Evolutionary conservation across 768 basidiomycete species (phyloP), one percentile per base, ranked within the genome.

Genomic region (Russula foetens): DNA sequence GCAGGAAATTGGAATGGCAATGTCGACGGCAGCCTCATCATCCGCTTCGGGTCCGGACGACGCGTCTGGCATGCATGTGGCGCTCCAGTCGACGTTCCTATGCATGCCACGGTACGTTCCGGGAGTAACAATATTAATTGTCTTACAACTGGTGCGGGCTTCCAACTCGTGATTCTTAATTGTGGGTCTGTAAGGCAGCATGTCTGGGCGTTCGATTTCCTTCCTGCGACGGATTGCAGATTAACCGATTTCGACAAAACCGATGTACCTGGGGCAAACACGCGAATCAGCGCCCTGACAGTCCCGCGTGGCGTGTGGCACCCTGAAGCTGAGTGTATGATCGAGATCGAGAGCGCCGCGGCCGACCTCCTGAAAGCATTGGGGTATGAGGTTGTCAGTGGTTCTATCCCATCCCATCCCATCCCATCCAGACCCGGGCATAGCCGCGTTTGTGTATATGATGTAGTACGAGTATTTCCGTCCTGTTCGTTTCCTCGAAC

Each of bases 21-120:
- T 11, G 31, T 63, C 11, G 62, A 60, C 43, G 47, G 38, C n/a
- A 58, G 62, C 33, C 65, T 66, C 44, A 63, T 38, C 2, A 23
- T 65, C 1, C 67, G 59, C 12, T 68, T 69, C 29, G 68, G 67
- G 11, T 69, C 64, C 21, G 67, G 67, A n/a, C 62, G 68, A 14
- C 48, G 64, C 7, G 58, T 67, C 21, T 68, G 68, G 67, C 0
- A 55, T 66, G 26, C 59, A 69, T 29, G 45, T 68, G 4, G 63
- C 65, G 3, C 57, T 51, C 29, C 58, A 66, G 28, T 62, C 66
- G 3, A 46, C 53, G 1, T 65, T 65, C 31, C 56, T 66, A 17
- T 56, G 51, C 15, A 26, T 59, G 23, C 45, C 66, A 21, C 49
- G 66, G 63, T 60, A 19, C 46, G 63, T 56, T 12, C 23, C 28